These are phyloP conservation scores for Cyclotella kingstonii DNA, from an alignment of 108 stramenopile species.

Conservation along the genomic window DNA sequence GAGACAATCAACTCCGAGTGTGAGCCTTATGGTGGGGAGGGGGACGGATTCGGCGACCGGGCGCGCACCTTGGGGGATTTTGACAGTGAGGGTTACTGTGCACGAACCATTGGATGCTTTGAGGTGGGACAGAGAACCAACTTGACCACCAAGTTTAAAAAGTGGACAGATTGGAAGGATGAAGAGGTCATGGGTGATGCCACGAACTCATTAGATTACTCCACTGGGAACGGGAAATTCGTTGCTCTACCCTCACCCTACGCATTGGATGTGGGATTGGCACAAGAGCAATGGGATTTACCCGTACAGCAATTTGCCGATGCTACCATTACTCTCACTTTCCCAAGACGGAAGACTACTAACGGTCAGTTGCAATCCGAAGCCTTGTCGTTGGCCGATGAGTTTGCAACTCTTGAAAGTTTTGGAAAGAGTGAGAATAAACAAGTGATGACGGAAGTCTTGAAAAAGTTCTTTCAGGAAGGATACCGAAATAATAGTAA, in stretches of 20 bases:
- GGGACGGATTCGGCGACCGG: not conserved
- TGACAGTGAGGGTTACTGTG: constrained; percentile 30
- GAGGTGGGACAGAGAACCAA: constrained; percentile 15
- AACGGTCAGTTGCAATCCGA: not conserved
- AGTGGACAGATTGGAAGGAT: not conserved
- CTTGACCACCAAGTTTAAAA: constrained; percentile 7
- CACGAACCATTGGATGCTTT: constrained; percentile 24
- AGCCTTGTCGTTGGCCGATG: not conserved
- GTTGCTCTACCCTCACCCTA: constrained; percentile 18
- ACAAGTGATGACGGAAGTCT: not conserved
- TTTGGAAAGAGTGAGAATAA: constrained; percentile 4
- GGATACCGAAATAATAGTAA: not conserved
- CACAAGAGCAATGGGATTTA: constrained; percentile 18
- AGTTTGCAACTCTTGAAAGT: not conserved
- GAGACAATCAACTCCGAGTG: constrained; percentile 5
- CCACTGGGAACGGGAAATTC: not conserved
- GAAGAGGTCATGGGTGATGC: constrained; percentile 3
- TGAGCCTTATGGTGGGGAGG: constrained; percentile 24
- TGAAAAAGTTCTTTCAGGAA: not conserved
- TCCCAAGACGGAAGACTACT: constrained; percentile 1
- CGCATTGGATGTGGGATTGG: constrained; percentile 24
- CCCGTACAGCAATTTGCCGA: constrained; percentile 14
- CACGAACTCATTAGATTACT: not conserved
- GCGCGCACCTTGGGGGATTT: constrained; percentile 24
- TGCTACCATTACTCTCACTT: constrained; percentile 9